Conservation (phyloP, 352 stramenopile species). For the Globisporangium viniferum region DNA sequence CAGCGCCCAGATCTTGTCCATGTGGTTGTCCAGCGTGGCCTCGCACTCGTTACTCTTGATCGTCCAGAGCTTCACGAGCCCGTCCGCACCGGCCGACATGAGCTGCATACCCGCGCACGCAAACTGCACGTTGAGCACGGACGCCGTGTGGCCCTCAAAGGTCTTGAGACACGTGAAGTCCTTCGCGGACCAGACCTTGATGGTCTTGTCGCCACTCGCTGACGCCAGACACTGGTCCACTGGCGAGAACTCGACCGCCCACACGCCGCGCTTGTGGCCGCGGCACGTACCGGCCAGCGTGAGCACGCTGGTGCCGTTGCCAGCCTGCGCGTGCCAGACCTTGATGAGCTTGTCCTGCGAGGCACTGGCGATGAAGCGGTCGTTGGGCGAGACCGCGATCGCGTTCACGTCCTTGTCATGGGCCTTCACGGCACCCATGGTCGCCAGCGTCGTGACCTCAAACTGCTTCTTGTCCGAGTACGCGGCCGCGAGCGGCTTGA, state of each 20-base stretch:
- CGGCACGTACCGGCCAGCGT: slow-evolving; percentile 89
- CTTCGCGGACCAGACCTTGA: slow-evolving; percentile 96
- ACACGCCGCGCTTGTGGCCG: slow-evolving; percentile 97
- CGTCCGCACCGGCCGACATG: slow-evolving; percentile 94
- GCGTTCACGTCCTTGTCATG: slow-evolving; percentile 98
- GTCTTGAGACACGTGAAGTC: slow-evolving; percentile 96
- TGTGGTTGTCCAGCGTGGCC: slow-evolving; percentile 95
- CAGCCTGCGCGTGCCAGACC: slow-evolving; percentile 89
- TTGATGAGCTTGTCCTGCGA: slow-evolving; percentile 98
- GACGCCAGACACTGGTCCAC: slow-evolving; percentile 95
- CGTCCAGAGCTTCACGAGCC: slow-evolving; percentile 98
- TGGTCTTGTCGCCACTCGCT: slow-evolving; percentile 94
- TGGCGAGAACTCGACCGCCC: slow-evolving; percentile 96
- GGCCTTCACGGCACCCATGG: slow-evolving; percentile 71
- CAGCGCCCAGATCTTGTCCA: slow-evolving; percentile 97
- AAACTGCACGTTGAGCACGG: slow-evolving; percentile 88
- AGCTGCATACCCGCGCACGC: slow-evolving; percentile 91
- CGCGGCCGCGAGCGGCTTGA: slow-evolving; percentile 61
- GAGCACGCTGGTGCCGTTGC: slow-evolving; percentile 67
- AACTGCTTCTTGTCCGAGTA: slow-evolving; percentile 45
- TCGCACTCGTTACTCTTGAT: slow-evolving; percentile 98
- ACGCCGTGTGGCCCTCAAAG: slow-evolving; percentile 93
- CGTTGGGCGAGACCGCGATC: slow-evolving; percentile 94
- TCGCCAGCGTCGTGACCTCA: slow-evolving; percentile 52
- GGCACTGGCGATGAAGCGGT: slow-evolving; percentile 95